Conservation (phyloP, 331 rosid genomes). For the Quercus phellos region DNA sequence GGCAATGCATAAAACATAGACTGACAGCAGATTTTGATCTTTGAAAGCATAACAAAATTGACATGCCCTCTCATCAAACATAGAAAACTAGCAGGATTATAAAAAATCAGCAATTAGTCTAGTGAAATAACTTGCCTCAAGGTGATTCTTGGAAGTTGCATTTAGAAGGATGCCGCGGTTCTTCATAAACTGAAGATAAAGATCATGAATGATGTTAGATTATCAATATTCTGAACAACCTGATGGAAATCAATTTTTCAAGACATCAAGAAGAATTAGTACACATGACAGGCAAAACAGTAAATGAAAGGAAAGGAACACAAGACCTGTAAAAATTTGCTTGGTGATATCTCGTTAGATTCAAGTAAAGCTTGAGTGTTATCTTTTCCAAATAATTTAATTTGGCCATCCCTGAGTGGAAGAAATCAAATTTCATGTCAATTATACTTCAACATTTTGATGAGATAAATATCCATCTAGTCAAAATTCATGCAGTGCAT, state of each 20-base stretch:
- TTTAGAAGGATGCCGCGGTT: conserved; percentile 70
- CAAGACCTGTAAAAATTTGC: conserved; percentile 77
- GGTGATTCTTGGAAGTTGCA: conserved; percentile 56
- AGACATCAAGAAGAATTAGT: neutral
- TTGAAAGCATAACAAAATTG: neutral
- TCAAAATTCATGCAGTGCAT: neutral
- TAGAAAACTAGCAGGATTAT: neutral
- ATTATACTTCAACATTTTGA: neutral
- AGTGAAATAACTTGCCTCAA: conserved; percentile 55
- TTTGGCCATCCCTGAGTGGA: conserved; percentile 60
- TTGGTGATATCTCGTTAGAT: conserved; percentile 50
- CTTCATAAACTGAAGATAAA: conserved; percentile 52
- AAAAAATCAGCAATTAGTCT: neutral
- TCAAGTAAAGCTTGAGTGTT: conserved; percentile 73
- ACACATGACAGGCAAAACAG: conserved; percentile 1
- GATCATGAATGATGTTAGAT: neutral
- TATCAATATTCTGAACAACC: neutral
- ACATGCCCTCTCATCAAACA: neutral
- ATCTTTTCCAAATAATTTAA: conserved; percentile 70
- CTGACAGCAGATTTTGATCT: neutral
- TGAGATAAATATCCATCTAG: neutral
- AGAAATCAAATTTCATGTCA: neutral
- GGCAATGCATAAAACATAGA: neutral
- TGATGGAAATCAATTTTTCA: neutral
- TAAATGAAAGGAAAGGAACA: neutral